phyloP scores from a whole-genome alignment of 2,329 filamentous ascomycete genomes.

The Anisogramma anomala region DNA sequence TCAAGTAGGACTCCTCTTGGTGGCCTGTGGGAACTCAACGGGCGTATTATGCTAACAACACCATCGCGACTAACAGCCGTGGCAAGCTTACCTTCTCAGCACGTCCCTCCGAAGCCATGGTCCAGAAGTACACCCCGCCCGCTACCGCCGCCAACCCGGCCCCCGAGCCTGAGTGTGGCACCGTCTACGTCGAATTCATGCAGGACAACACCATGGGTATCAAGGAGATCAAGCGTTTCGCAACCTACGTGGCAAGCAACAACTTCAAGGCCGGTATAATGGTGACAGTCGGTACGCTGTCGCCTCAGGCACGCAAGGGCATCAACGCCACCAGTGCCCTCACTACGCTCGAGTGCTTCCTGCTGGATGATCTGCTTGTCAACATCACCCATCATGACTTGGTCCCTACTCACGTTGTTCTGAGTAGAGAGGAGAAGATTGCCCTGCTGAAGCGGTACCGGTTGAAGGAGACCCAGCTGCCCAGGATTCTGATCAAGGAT shows the following conservation, averaged over 20 bases:
- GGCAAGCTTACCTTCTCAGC: conserved; percentile 78
- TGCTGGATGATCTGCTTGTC: conserved; percentile 89
- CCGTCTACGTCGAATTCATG: conserved; percentile 89
- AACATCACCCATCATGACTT: conserved; percentile 98
- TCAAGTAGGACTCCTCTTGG: conserved; percentile 58
- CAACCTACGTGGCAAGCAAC: conserved; percentile 65
- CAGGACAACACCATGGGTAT: conserved; percentile 69
- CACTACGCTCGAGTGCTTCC: conserved; percentile 84
- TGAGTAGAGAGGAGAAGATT: conserved; percentile 81
- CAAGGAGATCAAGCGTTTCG: conserved; percentile 84
- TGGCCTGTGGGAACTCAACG: no score
- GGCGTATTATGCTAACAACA: conserved; percentile 7
- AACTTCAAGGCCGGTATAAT: conserved; percentile 86
- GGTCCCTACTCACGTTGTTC: conserved; percentile 82
- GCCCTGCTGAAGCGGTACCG: conserved; percentile 81
- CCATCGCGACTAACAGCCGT: conserved; percentile 49
- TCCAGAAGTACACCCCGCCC: conserved; percentile 67
- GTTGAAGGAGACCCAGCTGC: conserved; percentile 93
- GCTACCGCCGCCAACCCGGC: conserved; percentile 57
- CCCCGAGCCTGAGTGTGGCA: conserved; percentile 65
- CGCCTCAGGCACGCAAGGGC: conserved; percentile 76
- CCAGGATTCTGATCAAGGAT: conserved; percentile 80
- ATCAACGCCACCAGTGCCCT: conserved; percentile 64
- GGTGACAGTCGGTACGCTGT: conserved; percentile 72
- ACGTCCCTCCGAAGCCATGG: conserved; percentile 72